These are phyloP conservation scores for Coccomyxa sp. DNA, from an alignment of 139 green algal genomes.

Conservation along the genomic window DNA sequence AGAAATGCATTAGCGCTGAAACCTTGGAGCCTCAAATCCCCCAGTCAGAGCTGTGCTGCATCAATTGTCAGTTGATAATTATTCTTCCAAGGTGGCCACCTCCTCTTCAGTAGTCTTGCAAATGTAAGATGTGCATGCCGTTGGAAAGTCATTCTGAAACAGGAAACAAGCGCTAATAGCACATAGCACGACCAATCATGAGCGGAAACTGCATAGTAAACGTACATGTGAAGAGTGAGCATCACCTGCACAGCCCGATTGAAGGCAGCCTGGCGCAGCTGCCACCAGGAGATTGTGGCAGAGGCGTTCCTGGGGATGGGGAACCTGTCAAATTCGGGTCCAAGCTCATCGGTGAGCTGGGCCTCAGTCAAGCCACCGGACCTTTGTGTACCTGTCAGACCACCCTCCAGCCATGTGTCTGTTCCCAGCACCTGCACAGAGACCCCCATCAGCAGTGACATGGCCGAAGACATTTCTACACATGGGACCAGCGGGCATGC, in stretches of 20 bases:
- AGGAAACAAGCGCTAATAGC: no score
- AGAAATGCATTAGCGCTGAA: not conserved
- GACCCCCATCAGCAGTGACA: not conserved
- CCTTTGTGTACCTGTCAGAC: slow-evolving; percentile 29
- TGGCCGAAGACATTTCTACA: no score
- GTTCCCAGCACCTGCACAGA: slow-evolving; percentile 6
- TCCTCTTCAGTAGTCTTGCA: not conserved
- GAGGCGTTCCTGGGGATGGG: slow-evolving; percentile 25
- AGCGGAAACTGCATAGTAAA: not conserved
- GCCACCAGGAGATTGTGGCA: slow-evolving; percentile 79
- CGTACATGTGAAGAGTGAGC: not conserved
- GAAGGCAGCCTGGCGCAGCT: slow-evolving; percentile 46
- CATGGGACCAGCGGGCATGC: not conserved
- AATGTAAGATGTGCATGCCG: not conserved
- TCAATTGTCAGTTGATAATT: not conserved
- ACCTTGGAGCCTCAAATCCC: not conserved
- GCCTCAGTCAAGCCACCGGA: slow-evolving; percentile 66
- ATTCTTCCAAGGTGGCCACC: no score
- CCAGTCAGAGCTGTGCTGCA: not conserved
- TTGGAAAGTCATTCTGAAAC: no score
- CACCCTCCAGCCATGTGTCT: slow-evolving; percentile 22
- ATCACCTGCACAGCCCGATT: slow-evolving; percentile 4
- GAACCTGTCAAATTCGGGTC: slow-evolving; percentile 9
- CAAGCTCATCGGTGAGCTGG: slow-evolving; percentile 46
- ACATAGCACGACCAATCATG: not conserved